Conservation (phyloP, 2,329 filamentous ascomycete species). For the Botrytis elliptica region DNA sequence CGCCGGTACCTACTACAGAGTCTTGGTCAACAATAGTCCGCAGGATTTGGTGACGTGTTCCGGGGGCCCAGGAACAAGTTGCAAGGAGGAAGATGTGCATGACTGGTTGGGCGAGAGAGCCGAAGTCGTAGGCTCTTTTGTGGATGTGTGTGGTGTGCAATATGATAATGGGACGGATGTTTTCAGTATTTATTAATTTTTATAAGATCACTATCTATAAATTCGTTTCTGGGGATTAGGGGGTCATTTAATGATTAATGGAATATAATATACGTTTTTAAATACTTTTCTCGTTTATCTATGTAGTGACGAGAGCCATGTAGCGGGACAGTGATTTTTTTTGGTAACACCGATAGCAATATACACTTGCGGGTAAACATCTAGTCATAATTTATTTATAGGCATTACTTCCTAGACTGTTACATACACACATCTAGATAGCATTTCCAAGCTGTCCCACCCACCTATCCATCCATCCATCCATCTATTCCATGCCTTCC, state of each 20-base stretch:
- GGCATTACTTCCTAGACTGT: background rate
- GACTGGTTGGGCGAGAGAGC: slow-evolving; percentile 29
- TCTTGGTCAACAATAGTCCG: slow-evolving; percentile 51
- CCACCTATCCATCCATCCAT: background rate
- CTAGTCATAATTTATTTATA: background rate
- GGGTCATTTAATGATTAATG: background rate
- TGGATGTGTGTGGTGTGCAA: slow-evolving; percentile 42
- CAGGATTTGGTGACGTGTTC: slow-evolving; percentile 49
- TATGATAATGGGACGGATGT: slow-evolving; percentile 33
- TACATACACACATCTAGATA: background rate
- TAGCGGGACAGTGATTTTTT: background rate
- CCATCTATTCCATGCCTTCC: background rate
- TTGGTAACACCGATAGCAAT: background rate
- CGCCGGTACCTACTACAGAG: slow-evolving; percentile 47
- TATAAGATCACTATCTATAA: background rate
- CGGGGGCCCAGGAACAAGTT: slow-evolving; percentile 51
- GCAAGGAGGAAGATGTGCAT: slow-evolving; percentile 26
- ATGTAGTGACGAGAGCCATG: background rate
- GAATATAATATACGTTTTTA: background rate
- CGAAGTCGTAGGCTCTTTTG: slow-evolving; percentile 45
- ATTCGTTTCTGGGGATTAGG: background rate
- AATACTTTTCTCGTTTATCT: background rate
- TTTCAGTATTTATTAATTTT: slow-evolving; percentile 30
- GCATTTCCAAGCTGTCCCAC: background rate
- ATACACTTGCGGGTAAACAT: background rate